Evolutionary conservation across 1,284 basidiomycete genomes (phyloP), one percentile per base, ranked within the genome.

Genomic region (Gomphus sp.): DNA sequence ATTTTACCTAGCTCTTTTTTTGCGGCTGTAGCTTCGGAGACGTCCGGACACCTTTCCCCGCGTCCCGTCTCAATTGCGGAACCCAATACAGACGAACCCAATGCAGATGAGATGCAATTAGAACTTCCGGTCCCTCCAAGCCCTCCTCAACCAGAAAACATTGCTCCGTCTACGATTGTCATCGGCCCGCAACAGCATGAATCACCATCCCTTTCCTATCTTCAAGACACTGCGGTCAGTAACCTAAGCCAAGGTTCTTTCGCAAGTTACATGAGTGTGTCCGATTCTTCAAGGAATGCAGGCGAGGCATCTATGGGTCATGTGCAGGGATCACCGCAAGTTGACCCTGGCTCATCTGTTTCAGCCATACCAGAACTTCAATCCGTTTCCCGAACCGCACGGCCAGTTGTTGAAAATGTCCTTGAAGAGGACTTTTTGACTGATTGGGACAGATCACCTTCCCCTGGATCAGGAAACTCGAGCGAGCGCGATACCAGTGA

Each of bases 391-490:
- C 9, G 18, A 9, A 53, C 33, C 37, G 18, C 52, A 34, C 7
- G 25, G n/a, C 44, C 8, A 33, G 33, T 16, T 12, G 31, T 28
- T 51, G 59, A 43, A 18, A 9, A 60, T 63, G 33, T 60, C 61
- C 14, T 56, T 22, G 72, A 70, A 31, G 68, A 69, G 39, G 69
- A 69, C 44, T 63, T 64, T 33, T 62, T 62, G 16, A 70, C 72
- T 16, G 71, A 72, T 9, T 82, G 81, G 78, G 84, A 82, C 9
- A 77, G 79, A 16, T 77, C 80, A 3, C 75, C 79, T 10, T 77
- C 78, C 25, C 80, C 79, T 2, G 65, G 68, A 36, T 69, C 71
- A 2, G 59, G 59, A 25, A 61, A 60, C 4, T 55, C 49, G 41
- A 18, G 50, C 11, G 64, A 63, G n/a, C 62, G 63, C 39, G 69